These are phyloP conservation scores for Skeletonema tropicum DNA, from an alignment of 108 stramenopile species.

Conservation along the genomic window DNA sequence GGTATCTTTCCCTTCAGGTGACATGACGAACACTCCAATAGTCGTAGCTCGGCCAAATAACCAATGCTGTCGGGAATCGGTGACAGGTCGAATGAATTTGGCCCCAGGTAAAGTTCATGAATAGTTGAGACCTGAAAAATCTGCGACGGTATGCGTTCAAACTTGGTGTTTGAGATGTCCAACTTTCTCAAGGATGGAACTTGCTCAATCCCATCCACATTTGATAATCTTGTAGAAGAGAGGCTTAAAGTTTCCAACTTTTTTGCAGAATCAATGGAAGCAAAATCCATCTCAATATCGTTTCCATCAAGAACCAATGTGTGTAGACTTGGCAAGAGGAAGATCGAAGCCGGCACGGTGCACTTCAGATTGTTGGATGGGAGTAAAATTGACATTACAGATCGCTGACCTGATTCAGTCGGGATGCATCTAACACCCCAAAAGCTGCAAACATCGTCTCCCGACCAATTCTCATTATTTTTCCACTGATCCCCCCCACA, in stretches of 20 bases:
- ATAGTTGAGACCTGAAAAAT: conserved; percentile 31
- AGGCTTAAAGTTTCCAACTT: conserved; percentile 55
- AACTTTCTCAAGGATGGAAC: conserved; percentile 56
- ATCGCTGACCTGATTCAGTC: conserved; percentile 13
- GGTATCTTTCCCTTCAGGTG: conserved; percentile 59
- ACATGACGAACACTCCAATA: conserved; percentile 38
- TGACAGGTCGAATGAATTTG: conserved; percentile 17
- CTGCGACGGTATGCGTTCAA: conserved; percentile 19
- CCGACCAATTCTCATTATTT: conserved; percentile 65
- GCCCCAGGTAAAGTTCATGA: conserved; percentile 30
- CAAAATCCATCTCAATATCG: conserved; percentile 61
- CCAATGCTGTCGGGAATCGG: conserved; percentile 31
- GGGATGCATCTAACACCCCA: conserved; percentile 68
- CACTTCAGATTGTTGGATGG: conserved; percentile 71
- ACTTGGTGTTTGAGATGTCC: conserved; percentile 66
- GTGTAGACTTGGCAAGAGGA: conserved; percentile 60
- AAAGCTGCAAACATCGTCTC: conserved; percentile 65
- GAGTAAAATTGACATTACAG: conserved; percentile 61
- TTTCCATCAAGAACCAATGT: conserved; percentile 71
- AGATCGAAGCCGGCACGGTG: conserved; percentile 61
- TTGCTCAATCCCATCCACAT: conserved; percentile 62
- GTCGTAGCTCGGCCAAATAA: conserved; percentile 20
- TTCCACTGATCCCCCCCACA: conserved; percentile 63
- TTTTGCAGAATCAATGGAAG: conserved; percentile 64
- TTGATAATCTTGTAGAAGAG: conserved; percentile 57